Conservation (phyloP, 768 basidiomycete genomes). For the Guyanaporus albipodus region DNA sequence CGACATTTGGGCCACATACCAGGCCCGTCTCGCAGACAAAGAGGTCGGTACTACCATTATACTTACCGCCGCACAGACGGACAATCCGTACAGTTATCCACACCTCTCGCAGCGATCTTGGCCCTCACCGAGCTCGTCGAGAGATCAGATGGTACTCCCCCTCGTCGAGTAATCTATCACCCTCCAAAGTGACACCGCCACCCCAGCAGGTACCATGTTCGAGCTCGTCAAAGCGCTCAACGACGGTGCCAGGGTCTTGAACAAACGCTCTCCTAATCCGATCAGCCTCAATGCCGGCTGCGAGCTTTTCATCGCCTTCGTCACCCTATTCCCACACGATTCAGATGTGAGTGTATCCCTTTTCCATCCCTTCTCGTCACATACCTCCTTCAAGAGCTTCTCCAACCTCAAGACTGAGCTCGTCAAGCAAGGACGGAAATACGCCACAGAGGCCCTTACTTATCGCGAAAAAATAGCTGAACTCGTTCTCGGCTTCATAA, state of each 20-base stretch:
- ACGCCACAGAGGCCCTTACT: slow-evolving; percentile 72
- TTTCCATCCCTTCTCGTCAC: slow-evolving; percentile 11
- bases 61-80: neutral
- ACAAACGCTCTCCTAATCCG: slow-evolving; percentile 62
- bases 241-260: slow-evolving; percentile 64
- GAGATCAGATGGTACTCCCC: slow-evolving; percentile 66
- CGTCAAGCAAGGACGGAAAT: slow-evolving; percentile 74
- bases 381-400: slow-evolving; percentile 57
- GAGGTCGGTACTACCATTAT: slow-evolving; percentile 50
- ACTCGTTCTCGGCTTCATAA: slow-evolving; percentile 87
- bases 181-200: slow-evolving; percentile 7
- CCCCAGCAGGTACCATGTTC: slow-evolving; percentile 82
- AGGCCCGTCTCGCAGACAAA: slow-evolving; percentile 57
- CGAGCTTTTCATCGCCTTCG: slow-evolving; percentile 87
- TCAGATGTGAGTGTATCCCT: slow-evolving; percentile 54
- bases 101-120: slow-evolving; percentile 85
- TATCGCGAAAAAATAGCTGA: slow-evolving; percentile 90
- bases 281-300: slow-evolving; percentile 87
- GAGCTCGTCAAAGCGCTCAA: slow-evolving; percentile 86
- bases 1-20: slow-evolving; percentile 53
- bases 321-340: slow-evolving; percentile 80
- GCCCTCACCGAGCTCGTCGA: slow-evolving; percentile 80
- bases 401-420: slow-evolving; percentile 78
- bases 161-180: slow-evolving; percentile 9
- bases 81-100: slow-evolving; percentile 50